Evolutionary conservation across 176 grass and related monocot species (phyloP).

Genomic region (Aegilops bicornis): DNA sequence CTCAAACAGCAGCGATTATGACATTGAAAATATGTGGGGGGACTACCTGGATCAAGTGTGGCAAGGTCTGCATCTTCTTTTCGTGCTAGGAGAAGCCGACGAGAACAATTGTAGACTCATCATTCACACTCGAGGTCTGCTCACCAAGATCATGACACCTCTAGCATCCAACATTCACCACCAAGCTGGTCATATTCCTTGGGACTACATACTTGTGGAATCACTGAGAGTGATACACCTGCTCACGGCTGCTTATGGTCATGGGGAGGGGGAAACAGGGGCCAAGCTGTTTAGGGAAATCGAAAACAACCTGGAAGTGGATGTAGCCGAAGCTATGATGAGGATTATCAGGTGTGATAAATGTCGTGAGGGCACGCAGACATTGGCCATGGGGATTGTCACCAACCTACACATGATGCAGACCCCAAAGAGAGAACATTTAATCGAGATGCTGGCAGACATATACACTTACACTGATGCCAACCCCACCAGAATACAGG

Average conservation of each 20-base stretch:
- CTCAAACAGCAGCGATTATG: too few species aligned
- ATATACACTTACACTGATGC: background rate
- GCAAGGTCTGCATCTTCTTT: background rate
- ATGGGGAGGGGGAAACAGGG: background rate
- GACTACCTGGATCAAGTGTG: background rate
- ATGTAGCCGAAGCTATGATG: background rate
- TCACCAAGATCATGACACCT: background rate
- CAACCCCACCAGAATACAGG: background rate
- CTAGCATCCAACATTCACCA: background rate
- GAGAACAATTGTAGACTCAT: background rate
- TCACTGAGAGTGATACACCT: background rate
- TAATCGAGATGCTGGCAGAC: background rate
- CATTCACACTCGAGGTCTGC: accelerated
- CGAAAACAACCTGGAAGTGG: background rate
- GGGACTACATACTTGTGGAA: background rate
- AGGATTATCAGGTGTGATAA: background rate
- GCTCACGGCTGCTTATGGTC: background rate
- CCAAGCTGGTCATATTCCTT: background rate
- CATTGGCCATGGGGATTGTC: background rate
- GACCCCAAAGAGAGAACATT: background rate
- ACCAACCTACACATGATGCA: background rate
- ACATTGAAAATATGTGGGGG: too few species aligned
- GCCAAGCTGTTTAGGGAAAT: background rate
- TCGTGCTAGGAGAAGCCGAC: background rate
- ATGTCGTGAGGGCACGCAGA: background rate